Base-by-base conservation (phyloP, 768 basidiomycete genomes). In the Postia placenta region DNA sequence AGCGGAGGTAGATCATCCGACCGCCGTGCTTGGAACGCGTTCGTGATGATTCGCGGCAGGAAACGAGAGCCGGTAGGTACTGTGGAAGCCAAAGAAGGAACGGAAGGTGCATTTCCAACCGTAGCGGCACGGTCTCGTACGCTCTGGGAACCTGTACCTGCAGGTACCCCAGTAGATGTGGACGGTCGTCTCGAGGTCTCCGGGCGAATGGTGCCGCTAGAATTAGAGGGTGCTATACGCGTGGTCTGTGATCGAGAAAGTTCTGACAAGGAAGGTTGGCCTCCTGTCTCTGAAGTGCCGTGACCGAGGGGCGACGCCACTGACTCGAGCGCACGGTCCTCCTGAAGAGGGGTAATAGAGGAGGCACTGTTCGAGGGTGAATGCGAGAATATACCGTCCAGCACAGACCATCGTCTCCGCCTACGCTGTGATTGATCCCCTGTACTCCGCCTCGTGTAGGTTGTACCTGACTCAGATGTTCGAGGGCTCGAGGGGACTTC, bases 331-430 rank as follows among this genome's bases (percentile, higher is more conserved):
- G 20, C 30, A 19, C 11, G 17, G 12, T 43, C 39, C 30, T 59
- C 62, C 30, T 52, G 49, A 5, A 60, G 37, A 6, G 60, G 42
- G 2, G 54, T 53, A 17, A 58, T 51, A 35, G 62, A 54, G 12
- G 54, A 51, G 45, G 56, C 56, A 7, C 56, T 55, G 42, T 52
- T 52, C 14, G 60, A 59, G 58, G 58, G 49, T 42, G 59, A 45
- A 11, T 56, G 51, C 15, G 60, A 54, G 48, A 78, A 69, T 17
- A 75, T 68, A 11, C 70, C 75, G 48, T 79, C 74, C 3, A 85
- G 61, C n/a, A 82, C 73, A 17, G 87, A 88, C 87, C 87, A 90
- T 44, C 85, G 75, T 15, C 86, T 73, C 25, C 82, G 74, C 14
- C 80, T 72, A 37, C 74, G 69, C 50, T 64, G 61, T 1, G 69